Conservation (phyloP, 208 protist genomes). For the Endotrypanum monterogeii region DNA sequence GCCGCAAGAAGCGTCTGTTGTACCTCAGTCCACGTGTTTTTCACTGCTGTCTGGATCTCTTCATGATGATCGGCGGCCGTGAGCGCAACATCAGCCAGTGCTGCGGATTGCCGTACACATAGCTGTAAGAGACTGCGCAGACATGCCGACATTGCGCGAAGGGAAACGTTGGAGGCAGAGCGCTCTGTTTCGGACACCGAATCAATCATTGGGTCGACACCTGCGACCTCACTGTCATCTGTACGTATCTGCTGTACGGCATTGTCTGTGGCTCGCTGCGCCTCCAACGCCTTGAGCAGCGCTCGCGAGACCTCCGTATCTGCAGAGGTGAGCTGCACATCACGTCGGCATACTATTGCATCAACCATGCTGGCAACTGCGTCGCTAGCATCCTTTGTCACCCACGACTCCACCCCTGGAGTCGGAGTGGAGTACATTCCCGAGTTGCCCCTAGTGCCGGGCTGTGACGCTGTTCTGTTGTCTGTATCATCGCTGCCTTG, state of each 20-base stretch:
- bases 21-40: constrained; percentile 32
- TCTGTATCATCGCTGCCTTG: neutral
- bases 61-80: constrained; percentile 22
- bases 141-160: constrained; percentile 21
- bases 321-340: constrained; percentile 23
- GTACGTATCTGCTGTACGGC: neutral
- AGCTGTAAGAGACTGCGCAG: constrained; percentile 30
- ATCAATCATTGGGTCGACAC: neutral
- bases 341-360: constrained; percentile 25
- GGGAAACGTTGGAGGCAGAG: neutral
- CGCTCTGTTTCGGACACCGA: neutral
- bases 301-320: constrained; percentile 26
- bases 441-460: neutral
- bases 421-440: neutral
- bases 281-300: constrained; percentile 19
- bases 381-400: constrained; percentile 18
- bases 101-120: constrained; percentile 29
- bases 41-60: constrained; percentile 29
- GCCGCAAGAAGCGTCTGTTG: constrained; percentile 24
- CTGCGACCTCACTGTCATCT: neutral
- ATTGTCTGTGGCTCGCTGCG: constrained; percentile 20
- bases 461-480: neutral
- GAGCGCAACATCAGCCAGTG: constrained; percentile 25
- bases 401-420: constrained; percentile 11
- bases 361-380: constrained; percentile 28